These are phyloP conservation scores for Volvariella surrecta DNA, from an alignment of 1,284 basidiomycete species.

Conservation along the genomic window DNA sequence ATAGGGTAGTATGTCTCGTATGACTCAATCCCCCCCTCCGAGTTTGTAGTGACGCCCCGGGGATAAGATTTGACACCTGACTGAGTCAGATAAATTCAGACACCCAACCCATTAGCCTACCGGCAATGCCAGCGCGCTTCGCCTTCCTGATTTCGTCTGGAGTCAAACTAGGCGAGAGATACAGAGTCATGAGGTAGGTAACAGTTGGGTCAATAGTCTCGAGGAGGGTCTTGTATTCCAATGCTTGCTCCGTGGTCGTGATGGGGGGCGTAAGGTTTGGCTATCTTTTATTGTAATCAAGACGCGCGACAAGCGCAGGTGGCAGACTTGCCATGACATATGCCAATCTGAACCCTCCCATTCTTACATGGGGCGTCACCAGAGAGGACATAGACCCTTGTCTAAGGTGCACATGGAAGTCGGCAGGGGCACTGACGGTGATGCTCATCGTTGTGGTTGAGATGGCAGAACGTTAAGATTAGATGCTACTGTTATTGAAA, in stretches of 20 bases:
- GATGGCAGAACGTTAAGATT: slow-evolving; percentile 16
- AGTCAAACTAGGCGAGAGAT: slow-evolving; percentile 86
- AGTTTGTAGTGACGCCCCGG: slow-evolving; percentile 96
- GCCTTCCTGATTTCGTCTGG: slow-evolving; percentile 90
- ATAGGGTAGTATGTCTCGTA: slow-evolving; percentile 94
- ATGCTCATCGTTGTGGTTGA: slow-evolving; percentile 27
- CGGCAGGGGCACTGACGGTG: slow-evolving; percentile 68
- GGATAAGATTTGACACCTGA: slow-evolving; percentile 96
- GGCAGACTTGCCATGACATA: slow-evolving; percentile 81
- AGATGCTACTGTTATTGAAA: slow-evolving; percentile 14
- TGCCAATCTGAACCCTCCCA: slow-evolving; percentile 86
- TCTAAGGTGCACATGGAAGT: slow-evolving; percentile 96
- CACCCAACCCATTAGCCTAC: slow-evolving; percentile 27
- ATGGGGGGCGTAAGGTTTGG: slow-evolving; percentile 95
- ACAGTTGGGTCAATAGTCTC: slow-evolving; percentile 70
- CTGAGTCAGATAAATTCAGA: slow-evolving; percentile 1
- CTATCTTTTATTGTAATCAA: slow-evolving; percentile 30
- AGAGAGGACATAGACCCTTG: slow-evolving; percentile 80
- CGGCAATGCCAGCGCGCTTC: slow-evolving; percentile 74
- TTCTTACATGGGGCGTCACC: slow-evolving; percentile 84
- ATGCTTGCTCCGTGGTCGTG: slow-evolving; percentile 75
- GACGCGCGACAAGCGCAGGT: slow-evolving; percentile 6
- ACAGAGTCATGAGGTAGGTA: slow-evolving; percentile 94
- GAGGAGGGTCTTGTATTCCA: slow-evolving; percentile 75
- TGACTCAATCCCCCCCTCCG: slow-evolving; percentile 93